Percentiles rank a stretch among this genome's conserved stretches.
Evolutionary conservation across 2,329 filamentous ascomycete species (phyloP).

Genomic region (Elsinoe ampelina): DNA sequence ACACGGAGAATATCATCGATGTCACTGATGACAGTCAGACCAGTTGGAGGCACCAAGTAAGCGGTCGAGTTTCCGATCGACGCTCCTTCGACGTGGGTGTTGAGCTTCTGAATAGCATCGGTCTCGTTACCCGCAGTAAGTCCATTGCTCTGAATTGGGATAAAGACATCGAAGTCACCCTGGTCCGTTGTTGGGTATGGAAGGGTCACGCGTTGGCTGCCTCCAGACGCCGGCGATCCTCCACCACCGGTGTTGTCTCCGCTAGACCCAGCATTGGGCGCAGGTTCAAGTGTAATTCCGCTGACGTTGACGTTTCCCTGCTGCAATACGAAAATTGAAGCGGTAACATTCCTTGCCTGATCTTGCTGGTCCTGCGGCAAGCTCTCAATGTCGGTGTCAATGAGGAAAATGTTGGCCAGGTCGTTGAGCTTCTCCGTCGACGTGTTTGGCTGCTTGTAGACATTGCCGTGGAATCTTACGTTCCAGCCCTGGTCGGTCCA

Average conservation of each 20-base stretch:
- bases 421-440: conserved; percentile 55
- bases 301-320: conserved; percentile 53
- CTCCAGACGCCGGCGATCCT: conserved; percentile 46
- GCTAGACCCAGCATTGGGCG: conserved; percentile 46
- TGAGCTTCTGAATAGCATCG: conserved; percentile 54
- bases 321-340: conserved; percentile 66
- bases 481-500: conserved; percentile 73
- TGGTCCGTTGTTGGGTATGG: conserved; percentile 56
- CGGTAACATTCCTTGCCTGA: conserved; percentile 65
- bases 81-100: conserved; percentile 54
- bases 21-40: conserved; percentile 65
- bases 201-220: conserved; percentile 52
- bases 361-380: conserved; percentile 51
- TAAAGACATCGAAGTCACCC: conserved; percentile 66
- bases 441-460: conserved; percentile 70
- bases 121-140: conserved; percentile 57
- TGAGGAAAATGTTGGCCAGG: conserved; percentile 61
- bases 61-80: conserved; percentile 65
- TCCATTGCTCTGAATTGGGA: conserved; percentile 53
- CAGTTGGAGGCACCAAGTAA: conserved; percentile 61
- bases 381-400: conserved; percentile 52
- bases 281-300: conserved; percentile 52
- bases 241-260: conserved; percentile 41
- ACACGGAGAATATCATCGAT: conserved; percentile 75
- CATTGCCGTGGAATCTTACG: conserved; percentile 65